A percentile compares a stretch with the other conserved stretches of the same genome.
phyloP scores from a whole-genome alignment of 352 stramenopile species.

The Achlya hypogyna region DNA sequence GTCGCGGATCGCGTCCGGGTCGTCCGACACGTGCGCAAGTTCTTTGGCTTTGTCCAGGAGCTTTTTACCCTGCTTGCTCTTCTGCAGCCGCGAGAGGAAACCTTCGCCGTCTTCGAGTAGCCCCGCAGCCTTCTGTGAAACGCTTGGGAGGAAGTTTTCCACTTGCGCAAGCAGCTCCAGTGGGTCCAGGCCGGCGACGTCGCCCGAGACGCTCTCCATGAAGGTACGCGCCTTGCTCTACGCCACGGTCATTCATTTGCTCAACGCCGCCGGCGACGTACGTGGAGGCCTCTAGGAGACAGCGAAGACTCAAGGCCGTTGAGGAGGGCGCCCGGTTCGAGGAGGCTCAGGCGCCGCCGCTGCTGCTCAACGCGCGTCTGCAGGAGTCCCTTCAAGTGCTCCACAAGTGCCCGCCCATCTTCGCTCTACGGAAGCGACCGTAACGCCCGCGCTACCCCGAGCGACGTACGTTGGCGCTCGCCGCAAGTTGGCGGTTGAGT shows the following conservation, averaged over 20 bases:
- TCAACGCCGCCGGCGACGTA: neutral
- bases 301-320: conserved; percentile 8
- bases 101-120: conserved; percentile 58
- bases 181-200: conserved; percentile 49
- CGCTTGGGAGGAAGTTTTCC: conserved; percentile 49
- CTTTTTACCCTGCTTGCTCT: conserved; percentile 52
- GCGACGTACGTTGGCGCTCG: neutral
- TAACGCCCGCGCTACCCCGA: neutral
- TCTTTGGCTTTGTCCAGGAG: conserved; percentile 60
- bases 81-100: conserved; percentile 60
- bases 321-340: conserved; percentile 9
- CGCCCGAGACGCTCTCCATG: neutral
- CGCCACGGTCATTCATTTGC: neutral
- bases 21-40: conserved; percentile 62
- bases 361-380: conserved; percentile 18
- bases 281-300: conserved; percentile 4
- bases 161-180: conserved; percentile 46
- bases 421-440: neutral
- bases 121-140: conserved; percentile 40
- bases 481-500: conserved; percentile 6
- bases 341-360: neutral
- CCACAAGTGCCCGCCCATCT: conserved; percentile 8
- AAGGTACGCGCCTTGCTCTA: conserved; percentile 7
- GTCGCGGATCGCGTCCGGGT: conserved; percentile 57
- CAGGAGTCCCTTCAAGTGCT: conserved; percentile 14